Evolutionary conservation across 495 filamentous ascomycete genomes (phyloP), one percentile per base, ranked within the genome.

Genomic region (Eremomyces bilateralis): DNA sequence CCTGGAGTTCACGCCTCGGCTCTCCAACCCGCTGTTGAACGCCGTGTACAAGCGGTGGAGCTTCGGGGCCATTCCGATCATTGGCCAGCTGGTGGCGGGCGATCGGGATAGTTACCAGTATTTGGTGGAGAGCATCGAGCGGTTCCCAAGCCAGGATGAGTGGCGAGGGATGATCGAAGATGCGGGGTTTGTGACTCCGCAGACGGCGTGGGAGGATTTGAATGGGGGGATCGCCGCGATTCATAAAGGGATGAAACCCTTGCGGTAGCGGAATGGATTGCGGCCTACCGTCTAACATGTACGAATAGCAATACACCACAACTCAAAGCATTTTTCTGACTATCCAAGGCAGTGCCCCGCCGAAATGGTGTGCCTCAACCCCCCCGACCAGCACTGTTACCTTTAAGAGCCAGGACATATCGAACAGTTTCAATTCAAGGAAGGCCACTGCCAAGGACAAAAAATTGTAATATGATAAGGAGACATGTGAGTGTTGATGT

Each of bases 31-130:
- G 0, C 25, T 90, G 11, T 65, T 93, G 47, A 74, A 93, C 57
- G 69, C 65, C n/a, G 52, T 85, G 2, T 97, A 97, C 58, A 90
- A 92, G 63, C 61, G 80, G 36, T 97, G 91, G 80, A 92, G 81
- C 43, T 97, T 95, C 56, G 63, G 70, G 33, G 80, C 81, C 12
- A 97, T 97, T 42, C 88, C 88, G 1, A 46, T 97, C 30, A 92
- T 97, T 51, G 88, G 88, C 13, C 84, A 97, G 59, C 43, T 97
- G 42, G 84, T 97, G 20, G 90, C 88, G 2, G 85, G 78, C 2
- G 88, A 97, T 51, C 63, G 88, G 33, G 83, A 82, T 44, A 92
- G 81, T 49, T 97, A 97, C 54, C 90, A 95, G 67, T 97, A 97
- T 59, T 57, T 97, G 22, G 90, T 95, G 18, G 88, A 97, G 67